Percentiles rank a stretch among this genome's conserved stretches.
Conservation (phyloP, 495 filamentous ascomycete species). For the Aspergillus haitiensis region DNA sequence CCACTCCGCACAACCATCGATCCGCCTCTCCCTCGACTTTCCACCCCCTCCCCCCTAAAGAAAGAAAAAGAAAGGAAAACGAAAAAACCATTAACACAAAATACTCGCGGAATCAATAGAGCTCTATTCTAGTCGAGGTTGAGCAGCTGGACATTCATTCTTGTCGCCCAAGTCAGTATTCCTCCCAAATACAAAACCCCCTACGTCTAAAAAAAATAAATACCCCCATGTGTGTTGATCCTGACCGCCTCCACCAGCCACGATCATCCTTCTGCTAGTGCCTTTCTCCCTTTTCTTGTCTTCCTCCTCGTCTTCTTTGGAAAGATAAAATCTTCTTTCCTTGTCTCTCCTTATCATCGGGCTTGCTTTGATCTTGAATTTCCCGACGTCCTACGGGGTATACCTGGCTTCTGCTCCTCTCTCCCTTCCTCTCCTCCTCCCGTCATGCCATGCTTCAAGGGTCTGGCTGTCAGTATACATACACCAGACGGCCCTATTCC, state of each 20-base stretch:
- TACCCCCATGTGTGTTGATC: neutral
- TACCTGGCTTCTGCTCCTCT: conserved; percentile 3
- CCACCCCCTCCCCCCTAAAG: neutral
- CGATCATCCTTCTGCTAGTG: conserved; percentile 7
- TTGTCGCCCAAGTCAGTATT: too few relatives aligned
- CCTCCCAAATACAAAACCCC: too few relatives aligned
- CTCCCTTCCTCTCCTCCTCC: conserved; percentile 7
- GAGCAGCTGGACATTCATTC: neutral
- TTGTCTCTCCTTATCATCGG: conserved; percentile 4
- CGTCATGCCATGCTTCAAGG: conserved; percentile 95
- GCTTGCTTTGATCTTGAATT: neutral
- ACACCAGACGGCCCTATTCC: conserved; percentile 83
- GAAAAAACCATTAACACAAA: neutral
- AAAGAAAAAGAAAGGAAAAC: neutral
- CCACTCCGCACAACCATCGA: conserved; percentile 18
- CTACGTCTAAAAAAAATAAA: too few relatives aligned
- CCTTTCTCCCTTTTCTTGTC: conserved; percentile 4
- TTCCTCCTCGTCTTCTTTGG: conserved; percentile 8
- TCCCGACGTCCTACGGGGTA: neutral
- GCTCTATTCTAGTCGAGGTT: neutral
- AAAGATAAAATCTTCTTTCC: neutral
- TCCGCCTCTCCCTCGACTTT: conserved; percentile 8
- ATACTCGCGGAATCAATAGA: neutral
- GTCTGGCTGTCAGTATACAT: conserved; percentile 94
- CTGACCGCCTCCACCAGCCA: conserved; percentile 23